Evolutionary conservation across 305 asterid genomes (phyloP).

Genomic region (Plantago coronopus): DNA sequence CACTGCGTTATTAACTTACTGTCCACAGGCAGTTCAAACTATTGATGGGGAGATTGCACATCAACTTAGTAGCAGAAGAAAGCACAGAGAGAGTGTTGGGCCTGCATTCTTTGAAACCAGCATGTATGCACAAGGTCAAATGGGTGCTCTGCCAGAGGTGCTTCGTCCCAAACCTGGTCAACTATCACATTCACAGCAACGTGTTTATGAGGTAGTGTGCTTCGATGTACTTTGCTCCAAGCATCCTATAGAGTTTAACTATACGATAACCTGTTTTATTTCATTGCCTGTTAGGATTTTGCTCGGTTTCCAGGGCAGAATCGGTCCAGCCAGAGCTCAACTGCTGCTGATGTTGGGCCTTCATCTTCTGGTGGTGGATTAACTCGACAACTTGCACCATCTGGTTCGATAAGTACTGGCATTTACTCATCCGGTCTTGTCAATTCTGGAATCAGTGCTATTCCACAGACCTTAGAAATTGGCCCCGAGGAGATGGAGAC

Average conservation of each 20-base stretch:
- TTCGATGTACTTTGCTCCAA: slow-evolving; percentile 13
- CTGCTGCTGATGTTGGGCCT: slow-evolving; percentile 63
- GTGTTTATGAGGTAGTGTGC: slow-evolving; percentile 81
- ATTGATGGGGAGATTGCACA: slow-evolving; percentile 90
- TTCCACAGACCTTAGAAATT: slow-evolving; percentile 58
- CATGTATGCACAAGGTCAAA: slow-evolving; percentile 67
- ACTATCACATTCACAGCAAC: slow-evolving; percentile 83
- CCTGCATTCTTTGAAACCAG: slow-evolving; percentile 62
- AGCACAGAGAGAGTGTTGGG: slow-evolving; percentile 79
- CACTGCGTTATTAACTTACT: slow-evolving; percentile 1
- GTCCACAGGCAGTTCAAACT: slow-evolving; percentile 77
- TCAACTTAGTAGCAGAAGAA: slow-evolving; percentile 67
- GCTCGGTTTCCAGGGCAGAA: slow-evolving; percentile 94
- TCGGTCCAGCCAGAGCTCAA: slow-evolving; percentile 69
- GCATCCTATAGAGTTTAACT: slow-evolving; percentile 13
- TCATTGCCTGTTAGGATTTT: slow-evolving; percentile 58
- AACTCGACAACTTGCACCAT: slow-evolving; percentile 52
- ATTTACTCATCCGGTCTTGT: slow-evolving; percentile 54
- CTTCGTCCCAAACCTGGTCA: slow-evolving; percentile 98
- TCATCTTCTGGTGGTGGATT: slow-evolving; percentile 50
- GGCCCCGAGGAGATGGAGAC: slow-evolving; percentile 58
- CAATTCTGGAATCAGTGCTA: slow-evolving; percentile 53
- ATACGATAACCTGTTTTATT: slow-evolving; percentile 15
- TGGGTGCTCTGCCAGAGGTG: slow-evolving; percentile 79
- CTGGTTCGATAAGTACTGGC: slow-evolving; percentile 57